Base-by-base conservation (phyloP, 805 yeast genomes). In the Myxozyma nipponensis region DNA sequence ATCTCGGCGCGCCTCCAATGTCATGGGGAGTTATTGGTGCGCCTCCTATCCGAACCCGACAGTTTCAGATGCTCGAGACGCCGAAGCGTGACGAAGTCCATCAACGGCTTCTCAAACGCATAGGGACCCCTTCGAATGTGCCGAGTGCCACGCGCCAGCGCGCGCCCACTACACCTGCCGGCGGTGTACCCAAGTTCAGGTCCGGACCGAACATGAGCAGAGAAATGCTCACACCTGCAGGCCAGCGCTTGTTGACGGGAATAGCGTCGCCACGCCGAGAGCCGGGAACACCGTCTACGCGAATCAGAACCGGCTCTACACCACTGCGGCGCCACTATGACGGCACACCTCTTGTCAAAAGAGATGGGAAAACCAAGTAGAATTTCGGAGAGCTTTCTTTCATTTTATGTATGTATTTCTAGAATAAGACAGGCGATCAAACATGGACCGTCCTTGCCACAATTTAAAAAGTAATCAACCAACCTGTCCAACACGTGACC, bases 31-130 rank as follows among this genome's bases (percentile, higher is more conserved):
- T 39, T 18, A 19, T 39, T 23, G 28, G 42, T 4, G 30, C 50
- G 35, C 23, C 49, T 4, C 49, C 48, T 13, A 30, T 43, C 17
- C 36, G 24, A 7, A 22, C 53, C 5, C 22, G 28, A 18, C 32
- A 28, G 7, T 54, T 54, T 34, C 38, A 42, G 13, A 24, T 54
- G 13, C 40, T 50, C 2, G 57, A 54, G 17, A 48, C 53, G 9
- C 56, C 58, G 7, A 36, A 36, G 26, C 52, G 58, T 19, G 58
- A 54, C 9, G 53, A 47, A 21, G 21, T 54, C n/a, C 58, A 54
- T 25, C 54, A 47, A 22, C 37, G 41, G 30, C 39, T 54, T 5
- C 26, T 43, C n/a, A 22, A 21, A 40, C 34, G 42, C 2, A n/a
- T 25, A 10, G 18, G 22, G 13, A 28, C 44, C 2, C 38, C 15